Conservation (phyloP, 2,329 filamentous ascomycete species). For the Huntiella abstrusa region DNA sequence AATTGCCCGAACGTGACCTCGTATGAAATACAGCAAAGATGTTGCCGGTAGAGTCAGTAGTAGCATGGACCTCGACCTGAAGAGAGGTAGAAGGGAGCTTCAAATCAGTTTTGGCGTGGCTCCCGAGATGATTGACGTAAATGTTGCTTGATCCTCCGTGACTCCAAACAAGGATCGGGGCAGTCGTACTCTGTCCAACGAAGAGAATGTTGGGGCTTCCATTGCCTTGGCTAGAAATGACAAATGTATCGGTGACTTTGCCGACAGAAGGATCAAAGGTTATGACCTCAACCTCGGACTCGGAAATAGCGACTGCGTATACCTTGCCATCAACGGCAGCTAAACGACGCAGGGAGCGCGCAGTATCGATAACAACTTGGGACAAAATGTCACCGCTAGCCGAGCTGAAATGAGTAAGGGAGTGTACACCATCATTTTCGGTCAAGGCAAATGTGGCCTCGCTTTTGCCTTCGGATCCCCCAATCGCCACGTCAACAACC, state of each 20-base stretch:
- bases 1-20: constrained; percentile 48
- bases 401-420: constrained; percentile 55
- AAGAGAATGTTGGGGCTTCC: constrained; percentile 43
- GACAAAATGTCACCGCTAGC: constrained; percentile 51
- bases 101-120: constrained; percentile 36
- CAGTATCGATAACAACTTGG: neutral
- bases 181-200: constrained; percentile 56
- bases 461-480: constrained; percentile 48
- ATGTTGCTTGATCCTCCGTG: constrained; percentile 37
- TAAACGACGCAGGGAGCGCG: neutral
- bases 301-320: constrained; percentile 2
- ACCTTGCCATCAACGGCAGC: neutral
- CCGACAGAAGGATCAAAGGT: constrained; percentile 57
- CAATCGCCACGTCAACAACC: constrained; percentile 50
- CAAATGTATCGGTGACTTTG: constrained; percentile 50
- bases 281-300: constrained; percentile 35
- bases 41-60: constrained; percentile 43
- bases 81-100: constrained; percentile 28
- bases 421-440: constrained; percentile 33
- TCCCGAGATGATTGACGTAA: constrained; percentile 52
- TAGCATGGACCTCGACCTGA: constrained; percentile 50
- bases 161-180: constrained; percentile 59
- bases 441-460: constrained; percentile 43
- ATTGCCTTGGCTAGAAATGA: constrained; percentile 55
- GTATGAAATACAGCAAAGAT: constrained; percentile 68